Conservation (phyloP, 139 green algal species). For the Dunaliella primolecta region DNA sequence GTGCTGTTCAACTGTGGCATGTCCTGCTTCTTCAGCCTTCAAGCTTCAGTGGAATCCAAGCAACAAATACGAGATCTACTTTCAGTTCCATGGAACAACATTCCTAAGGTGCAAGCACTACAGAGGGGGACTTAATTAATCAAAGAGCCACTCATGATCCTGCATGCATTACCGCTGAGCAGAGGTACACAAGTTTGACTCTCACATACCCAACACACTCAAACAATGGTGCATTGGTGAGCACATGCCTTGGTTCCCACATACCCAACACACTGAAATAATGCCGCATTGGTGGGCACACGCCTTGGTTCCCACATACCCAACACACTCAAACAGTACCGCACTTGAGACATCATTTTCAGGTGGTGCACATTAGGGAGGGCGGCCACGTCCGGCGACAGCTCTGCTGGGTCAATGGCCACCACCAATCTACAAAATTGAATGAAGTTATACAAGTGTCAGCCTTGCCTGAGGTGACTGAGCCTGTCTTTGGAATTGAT, state of each 20-base stretch:
- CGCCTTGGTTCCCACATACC: neutral
- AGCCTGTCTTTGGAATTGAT: no score
- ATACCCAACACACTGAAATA: neutral
- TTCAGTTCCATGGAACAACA: no score
- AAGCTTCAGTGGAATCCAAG: no score
- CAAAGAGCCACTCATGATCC: no score
- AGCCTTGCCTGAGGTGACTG: no score
- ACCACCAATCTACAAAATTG: neutral
- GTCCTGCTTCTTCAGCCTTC: no score
- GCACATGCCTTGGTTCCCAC: neutral
- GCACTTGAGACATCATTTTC: neutral
- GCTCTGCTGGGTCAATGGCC: constrained; percentile 1
- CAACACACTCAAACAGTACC: neutral
- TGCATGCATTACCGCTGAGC: no score
- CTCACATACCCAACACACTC: neutral
- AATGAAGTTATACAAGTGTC: no score
- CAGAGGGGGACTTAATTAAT: no score
- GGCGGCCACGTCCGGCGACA: neutral
- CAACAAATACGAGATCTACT: no score
- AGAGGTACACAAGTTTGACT: neutral
- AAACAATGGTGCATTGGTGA: neutral
- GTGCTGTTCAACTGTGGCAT: neutral
- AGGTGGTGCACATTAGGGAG: constrained; percentile 2
- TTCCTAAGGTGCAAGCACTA: no score
- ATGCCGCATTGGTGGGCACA: neutral